Conservation (phyloP, 2,329 filamentous ascomycete species). For the Sporothrix globosa region DNA sequence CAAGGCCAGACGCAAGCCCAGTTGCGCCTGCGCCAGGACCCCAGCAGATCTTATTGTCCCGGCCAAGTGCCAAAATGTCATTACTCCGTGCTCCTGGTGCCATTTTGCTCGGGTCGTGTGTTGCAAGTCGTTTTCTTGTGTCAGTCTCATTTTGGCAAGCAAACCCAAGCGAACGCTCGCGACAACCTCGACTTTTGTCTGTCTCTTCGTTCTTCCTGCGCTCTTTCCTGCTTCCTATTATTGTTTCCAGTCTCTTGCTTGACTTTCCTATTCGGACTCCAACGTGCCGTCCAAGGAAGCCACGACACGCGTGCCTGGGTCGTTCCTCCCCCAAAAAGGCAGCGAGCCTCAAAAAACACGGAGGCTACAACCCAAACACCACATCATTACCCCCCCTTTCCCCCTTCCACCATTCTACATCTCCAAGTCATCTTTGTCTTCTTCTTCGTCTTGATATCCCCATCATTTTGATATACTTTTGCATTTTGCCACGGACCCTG, state of each 20-base stretch:
- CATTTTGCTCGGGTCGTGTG: conserved; percentile 26
- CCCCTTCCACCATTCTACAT: background rate
- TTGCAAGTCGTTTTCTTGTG: conserved; percentile 27
- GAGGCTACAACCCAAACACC: conserved; percentile 22
- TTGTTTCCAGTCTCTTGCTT: background rate
- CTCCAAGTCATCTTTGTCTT: background rate
- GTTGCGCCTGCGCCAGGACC: background rate
- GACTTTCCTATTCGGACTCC: background rate
- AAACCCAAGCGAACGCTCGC: conserved; percentile 13
- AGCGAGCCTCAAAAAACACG: conserved; percentile 26
- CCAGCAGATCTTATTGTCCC: conserved; percentile 35
- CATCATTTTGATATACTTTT: background rate
- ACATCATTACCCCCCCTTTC: conserved; percentile 14
- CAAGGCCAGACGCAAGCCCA: background rate
- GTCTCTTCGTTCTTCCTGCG: background rate
- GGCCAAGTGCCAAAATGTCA: conserved; percentile 32
- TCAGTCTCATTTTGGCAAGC: conserved; percentile 29
- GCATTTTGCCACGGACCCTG: background rate
- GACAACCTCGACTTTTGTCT: background rate
- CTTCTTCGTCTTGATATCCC: background rate
- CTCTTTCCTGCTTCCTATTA: conserved; percentile 4
- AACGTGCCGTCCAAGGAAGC: background rate
- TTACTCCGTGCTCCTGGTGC: conserved; percentile 20
- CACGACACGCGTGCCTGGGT: conserved; percentile 23
- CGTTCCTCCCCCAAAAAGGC: conserved; percentile 3